These are phyloP conservation scores for Populus hybrid DNA, from an alignment of 441 rosid species.

Conservation along the genomic window DNA sequence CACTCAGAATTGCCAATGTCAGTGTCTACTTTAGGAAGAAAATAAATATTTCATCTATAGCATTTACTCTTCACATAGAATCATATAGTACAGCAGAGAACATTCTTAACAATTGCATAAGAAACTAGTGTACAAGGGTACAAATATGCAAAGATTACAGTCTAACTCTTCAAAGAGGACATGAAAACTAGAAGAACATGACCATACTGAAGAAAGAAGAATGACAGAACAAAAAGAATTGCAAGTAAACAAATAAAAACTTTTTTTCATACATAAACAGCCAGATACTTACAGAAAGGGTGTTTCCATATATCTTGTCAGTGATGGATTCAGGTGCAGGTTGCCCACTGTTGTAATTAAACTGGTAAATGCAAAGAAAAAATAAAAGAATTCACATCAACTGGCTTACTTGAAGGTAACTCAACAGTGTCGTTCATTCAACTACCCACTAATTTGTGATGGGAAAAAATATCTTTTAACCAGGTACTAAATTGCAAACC, in stretches of 20 bases:
- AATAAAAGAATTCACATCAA: conserved; percentile 13
- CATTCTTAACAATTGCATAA: neutral
- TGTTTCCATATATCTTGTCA: conserved; percentile 94
- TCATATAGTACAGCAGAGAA: neutral
- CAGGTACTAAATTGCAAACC: neutral
- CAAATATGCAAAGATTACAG: neutral
- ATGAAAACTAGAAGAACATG: neutral
- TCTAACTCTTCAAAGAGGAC: neutral
- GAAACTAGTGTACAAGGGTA: neutral
- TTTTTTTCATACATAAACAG: neutral
- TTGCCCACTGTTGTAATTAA: conserved; percentile 94
- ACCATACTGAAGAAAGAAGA: conserved; percentile 6
- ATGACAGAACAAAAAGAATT: neutral
- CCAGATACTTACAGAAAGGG: conserved; percentile 75
- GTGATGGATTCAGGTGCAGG: conserved; percentile 94
- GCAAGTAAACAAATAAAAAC: conserved; percentile 1
- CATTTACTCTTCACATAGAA: neutral
- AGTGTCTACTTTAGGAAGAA: neutral
- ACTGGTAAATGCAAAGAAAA: conserved; percentile 44
- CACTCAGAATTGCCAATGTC: neutral
- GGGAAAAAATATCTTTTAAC: neutral
- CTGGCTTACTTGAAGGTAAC: neutral
- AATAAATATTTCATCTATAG: neutral
- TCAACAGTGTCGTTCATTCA: neutral
- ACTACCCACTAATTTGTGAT: conserved; percentile 1